Evolutionary conservation across 2,329 filamentous ascomycete genomes (phyloP), one percentile per base, ranked within the genome.

Genomic region (Stemphylium beticola): DNA sequence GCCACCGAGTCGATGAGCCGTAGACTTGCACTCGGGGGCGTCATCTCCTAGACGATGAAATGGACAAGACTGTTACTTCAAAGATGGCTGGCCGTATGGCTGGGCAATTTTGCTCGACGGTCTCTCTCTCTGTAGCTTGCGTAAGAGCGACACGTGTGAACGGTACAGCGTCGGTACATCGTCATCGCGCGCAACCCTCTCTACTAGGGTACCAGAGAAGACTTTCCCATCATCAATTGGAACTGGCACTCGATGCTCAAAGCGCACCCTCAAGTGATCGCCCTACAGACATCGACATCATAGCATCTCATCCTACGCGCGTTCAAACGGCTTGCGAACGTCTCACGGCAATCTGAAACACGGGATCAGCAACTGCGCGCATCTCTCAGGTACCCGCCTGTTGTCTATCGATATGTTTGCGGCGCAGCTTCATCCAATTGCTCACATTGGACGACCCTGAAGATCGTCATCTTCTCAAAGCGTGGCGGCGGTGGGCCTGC

Each of bases 301-400:
- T 22, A 32, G 31, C 10, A 31, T 32, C 7, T 15, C 31, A 15
- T 4, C 20, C 52, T 34, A 50, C 46, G 45, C 51, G 39, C 47
- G 51, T 53, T 44, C 41, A 48, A 24, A n/a, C 33, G 29, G 24
- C 42, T 29, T 39, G 24, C 52, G 15, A 45, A 40, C 34, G 40
- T 50, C 48, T 54, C 26, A 39, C 52, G 46, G 46, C 32, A 49
- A 50, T 55, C 52, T 55, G 52, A 55, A 45, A 55, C 52, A 44
- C 45, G 40, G 29, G 29, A 50, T 44, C 46, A 31, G 29, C 46
- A 26, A 29, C 18, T 40, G 15, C 22, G 40, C 45, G 41, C 47
- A 47, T 47, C 52, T 37, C 18, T 8, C 14, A 50, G 14, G 10
- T 45, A 29, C 29, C 39, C 51, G 51, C 33, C 46, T 34, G 36